phyloP scores from a whole-genome alignment of 2,329 filamentous ascomycete genomes.

The Delphinella strobiligena region DNA sequence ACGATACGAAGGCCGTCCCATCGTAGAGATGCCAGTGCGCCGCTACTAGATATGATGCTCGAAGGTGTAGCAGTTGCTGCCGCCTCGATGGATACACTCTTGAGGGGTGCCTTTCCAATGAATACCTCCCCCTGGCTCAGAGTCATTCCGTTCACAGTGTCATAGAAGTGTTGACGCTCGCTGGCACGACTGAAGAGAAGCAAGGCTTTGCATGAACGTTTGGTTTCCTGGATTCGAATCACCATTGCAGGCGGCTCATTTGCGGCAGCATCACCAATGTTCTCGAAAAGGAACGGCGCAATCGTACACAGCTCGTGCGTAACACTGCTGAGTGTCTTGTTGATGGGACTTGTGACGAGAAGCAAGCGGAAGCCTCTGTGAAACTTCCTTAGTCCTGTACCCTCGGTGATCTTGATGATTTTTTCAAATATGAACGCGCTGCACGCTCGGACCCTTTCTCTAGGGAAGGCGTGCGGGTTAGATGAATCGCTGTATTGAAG shows the following conservation, averaged over 20 bases:
- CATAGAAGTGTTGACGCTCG: constrained; percentile 60
- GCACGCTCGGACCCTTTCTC: constrained; percentile 60
- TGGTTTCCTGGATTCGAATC: constrained; percentile 56
- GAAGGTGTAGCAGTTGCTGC: constrained; percentile 14
- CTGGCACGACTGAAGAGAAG: constrained; percentile 62
- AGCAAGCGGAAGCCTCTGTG: constrained; percentile 72
- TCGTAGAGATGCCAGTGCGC: constrained; percentile 19
- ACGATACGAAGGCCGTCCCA: constrained; percentile 62
- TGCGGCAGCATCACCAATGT: constrained; percentile 42
- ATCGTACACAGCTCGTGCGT: constrained; percentile 56
- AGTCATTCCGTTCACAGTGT: constrained; percentile 60
- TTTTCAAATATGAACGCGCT: constrained; percentile 67
- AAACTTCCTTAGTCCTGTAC: too few species aligned
- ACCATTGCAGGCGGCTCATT: constrained; percentile 60
- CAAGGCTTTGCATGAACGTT: constrained; percentile 58
- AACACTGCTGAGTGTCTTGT: constrained; percentile 65
- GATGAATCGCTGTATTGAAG: constrained; percentile 73
- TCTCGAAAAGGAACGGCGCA: constrained; percentile 64
- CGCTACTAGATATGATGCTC: neutral
- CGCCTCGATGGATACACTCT: constrained; percentile 52
- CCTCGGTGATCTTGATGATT: constrained; percentile 45
- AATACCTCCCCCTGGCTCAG: constrained; percentile 56
- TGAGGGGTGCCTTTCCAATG: constrained; percentile 56
- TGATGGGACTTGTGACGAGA: constrained; percentile 64
- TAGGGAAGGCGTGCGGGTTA: constrained; percentile 61